A percentile compares a stretch with the other conserved stretches of the same genome.
These are phyloP conservation scores for Isoetes taiwanensis DNA, from an alignment of 75 land plant species.

Conservation along the genomic window DNA sequence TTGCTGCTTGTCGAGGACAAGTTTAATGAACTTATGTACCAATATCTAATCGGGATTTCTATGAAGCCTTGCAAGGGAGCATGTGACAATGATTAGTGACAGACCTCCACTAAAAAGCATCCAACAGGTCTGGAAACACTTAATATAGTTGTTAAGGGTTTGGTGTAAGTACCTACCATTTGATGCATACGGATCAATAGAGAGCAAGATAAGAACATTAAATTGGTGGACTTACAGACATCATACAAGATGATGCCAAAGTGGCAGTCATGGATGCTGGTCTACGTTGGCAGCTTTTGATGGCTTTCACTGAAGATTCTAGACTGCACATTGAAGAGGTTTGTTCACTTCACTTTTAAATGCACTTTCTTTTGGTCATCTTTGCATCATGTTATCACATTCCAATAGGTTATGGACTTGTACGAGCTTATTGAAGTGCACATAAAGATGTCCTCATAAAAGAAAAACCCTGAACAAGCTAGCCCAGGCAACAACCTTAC, in stretches of 20 bases:
- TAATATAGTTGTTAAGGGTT: too few relatives aligned
- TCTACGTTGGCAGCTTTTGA: not conserved
- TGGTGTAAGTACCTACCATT: too few relatives aligned
- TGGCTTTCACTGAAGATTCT: constrained; percentile 7
- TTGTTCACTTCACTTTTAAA: too few relatives aligned
- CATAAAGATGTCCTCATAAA: too few relatives aligned
- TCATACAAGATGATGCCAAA: not conserved
- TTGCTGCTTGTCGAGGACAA: not conserved
- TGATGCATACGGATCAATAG: not conserved
- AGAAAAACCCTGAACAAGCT: too few relatives aligned
- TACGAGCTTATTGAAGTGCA: constrained; percentile 79
- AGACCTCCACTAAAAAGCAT: too few relatives aligned
- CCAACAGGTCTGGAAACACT: too few relatives aligned
- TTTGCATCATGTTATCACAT: too few relatives aligned
- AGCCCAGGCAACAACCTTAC: too few relatives aligned
- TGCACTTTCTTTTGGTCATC: too few relatives aligned
- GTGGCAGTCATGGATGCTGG: not conserved
- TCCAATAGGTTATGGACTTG: constrained; percentile 87
- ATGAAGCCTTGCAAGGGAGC: constrained; percentile 7
- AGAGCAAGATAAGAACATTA: too few relatives aligned
- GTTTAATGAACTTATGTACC: constrained; percentile 3
- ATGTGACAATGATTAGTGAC: constrained; percentile 1
- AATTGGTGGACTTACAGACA: constrained; percentile 38
- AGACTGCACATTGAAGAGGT: constrained; percentile 2
- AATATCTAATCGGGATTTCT: not conserved